These are phyloP conservation scores for Leccinum laetum DNA, from an alignment of 1,284 basidiomycete genomes.

Conservation along the genomic window DNA sequence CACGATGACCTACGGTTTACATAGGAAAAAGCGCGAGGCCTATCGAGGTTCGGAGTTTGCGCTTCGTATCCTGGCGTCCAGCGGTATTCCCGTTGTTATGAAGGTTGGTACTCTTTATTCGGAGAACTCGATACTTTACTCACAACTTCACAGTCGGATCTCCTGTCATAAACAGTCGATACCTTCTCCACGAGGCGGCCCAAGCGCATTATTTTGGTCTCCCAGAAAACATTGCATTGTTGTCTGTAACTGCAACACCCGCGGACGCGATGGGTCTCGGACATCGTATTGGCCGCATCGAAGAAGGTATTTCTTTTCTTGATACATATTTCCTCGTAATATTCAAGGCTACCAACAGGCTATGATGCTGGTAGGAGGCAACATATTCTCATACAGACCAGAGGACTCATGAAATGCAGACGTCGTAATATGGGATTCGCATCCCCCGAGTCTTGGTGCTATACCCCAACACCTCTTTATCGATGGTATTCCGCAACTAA, in stretches of 20 bases:
- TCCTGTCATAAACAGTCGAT: conserved; percentile 55
- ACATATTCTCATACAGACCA: no score
- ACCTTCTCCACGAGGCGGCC: conserved; percentile 64
- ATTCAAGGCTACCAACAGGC: conserved; percentile 25
- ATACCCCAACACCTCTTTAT: conserved; percentile 67
- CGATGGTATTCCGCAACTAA: conserved; percentile 63
- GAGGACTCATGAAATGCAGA: conserved; percentile 26
- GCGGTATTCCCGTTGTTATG: conserved; percentile 55
- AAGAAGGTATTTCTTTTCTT: conserved; percentile 12
- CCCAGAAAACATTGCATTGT: conserved; percentile 40
- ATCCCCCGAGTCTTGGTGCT: conserved; percentile 55
- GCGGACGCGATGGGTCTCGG: conserved; percentile 59
- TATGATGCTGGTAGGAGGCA: conserved; percentile 37
- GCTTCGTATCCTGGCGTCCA: conserved; percentile 55
- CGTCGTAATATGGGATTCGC: conserved; percentile 46
- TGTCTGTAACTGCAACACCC: conserved; percentile 57
- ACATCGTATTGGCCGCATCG: conserved; percentile 63
- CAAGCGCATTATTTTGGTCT: conserved; percentile 62
- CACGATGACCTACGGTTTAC: not conserved
- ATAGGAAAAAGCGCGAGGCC: conserved; percentile 62
- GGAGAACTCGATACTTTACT: not conserved
- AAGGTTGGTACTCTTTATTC: conserved; percentile 34
- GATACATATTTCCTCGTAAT: not conserved
- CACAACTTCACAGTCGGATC: conserved; percentile 38
- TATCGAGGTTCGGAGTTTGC: conserved; percentile 69